These are phyloP conservation scores for Eucalyptus cloeziana DNA, from an alignment of 345 rosid genomes.

Conservation along the genomic window DNA sequence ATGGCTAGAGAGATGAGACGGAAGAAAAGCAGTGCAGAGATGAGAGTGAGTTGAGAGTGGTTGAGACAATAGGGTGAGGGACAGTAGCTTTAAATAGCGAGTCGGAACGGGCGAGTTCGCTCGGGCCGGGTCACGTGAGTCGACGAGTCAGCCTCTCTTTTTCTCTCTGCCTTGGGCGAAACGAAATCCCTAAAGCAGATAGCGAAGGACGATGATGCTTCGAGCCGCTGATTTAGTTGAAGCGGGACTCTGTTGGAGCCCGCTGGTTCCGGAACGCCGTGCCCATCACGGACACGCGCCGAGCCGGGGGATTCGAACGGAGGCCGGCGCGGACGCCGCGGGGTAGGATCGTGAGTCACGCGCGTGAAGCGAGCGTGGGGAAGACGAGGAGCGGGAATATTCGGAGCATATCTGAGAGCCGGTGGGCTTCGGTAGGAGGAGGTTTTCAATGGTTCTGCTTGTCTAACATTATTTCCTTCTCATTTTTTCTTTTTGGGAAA, in stretches of 20 bases:
- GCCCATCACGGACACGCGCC: background rate
- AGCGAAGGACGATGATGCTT: background rate
- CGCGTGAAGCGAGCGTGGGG: background rate
- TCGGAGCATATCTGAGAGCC: background rate
- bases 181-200: background rate
- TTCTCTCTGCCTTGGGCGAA: background rate
- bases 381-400: background rate
- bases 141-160: background rate
- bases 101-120: background rate
- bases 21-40: background rate
- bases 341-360: background rate
- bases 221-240: background rate
- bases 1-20: background rate
- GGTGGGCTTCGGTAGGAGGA: background rate
- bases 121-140: background rate
- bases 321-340: background rate
- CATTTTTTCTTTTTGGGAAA: background rate
- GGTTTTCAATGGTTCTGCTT: background rate
- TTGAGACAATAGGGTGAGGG: background rate
- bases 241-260: background rate
- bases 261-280: background rate
- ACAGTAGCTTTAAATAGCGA: background rate
- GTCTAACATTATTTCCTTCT: background rate
- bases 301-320: fast-evolving
- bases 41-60: background rate